Conservation (phyloP, 257 asterid species). For the Henckelia pumila region DNA sequence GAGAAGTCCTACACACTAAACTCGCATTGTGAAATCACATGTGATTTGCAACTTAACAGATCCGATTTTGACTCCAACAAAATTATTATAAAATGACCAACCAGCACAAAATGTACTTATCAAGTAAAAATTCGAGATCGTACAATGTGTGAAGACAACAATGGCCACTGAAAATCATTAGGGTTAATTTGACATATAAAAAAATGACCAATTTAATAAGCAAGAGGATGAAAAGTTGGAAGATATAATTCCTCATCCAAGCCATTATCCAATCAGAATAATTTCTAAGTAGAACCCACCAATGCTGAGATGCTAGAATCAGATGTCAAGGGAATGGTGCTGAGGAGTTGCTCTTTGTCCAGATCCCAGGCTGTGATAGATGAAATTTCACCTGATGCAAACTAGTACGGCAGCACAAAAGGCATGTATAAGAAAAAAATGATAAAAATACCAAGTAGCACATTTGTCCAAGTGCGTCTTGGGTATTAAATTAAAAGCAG, state of each 20-base stretch:
- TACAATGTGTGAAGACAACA: not conserved
- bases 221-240: not conserved
- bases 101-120: not conserved
- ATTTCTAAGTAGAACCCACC: slow-evolving; percentile 46
- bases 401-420: slow-evolving; percentile 41
- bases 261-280: not conserved
- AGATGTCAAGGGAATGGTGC: slow-evolving; percentile 65
- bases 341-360: slow-evolving; percentile 91
- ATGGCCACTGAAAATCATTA: too few species aligned
- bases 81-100: not conserved
- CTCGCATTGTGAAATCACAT: not conserved
- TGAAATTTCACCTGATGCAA: slow-evolving; percentile 81
- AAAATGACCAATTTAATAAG: not conserved
- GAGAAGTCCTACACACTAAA: not conserved
- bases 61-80: not conserved
- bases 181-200: not conserved
- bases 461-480: not conserved
- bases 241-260: not conserved
- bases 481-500: not conserved
- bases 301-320: slow-evolving; percentile 85
- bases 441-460: slow-evolving; percentile 5
- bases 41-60: not conserved
- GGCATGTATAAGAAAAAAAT: slow-evolving; percentile 5
- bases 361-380: slow-evolving; percentile 97
- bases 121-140: not conserved